phyloP scores from a whole-genome alignment of 345 rosid species.

The Turritis glabra region DNA sequence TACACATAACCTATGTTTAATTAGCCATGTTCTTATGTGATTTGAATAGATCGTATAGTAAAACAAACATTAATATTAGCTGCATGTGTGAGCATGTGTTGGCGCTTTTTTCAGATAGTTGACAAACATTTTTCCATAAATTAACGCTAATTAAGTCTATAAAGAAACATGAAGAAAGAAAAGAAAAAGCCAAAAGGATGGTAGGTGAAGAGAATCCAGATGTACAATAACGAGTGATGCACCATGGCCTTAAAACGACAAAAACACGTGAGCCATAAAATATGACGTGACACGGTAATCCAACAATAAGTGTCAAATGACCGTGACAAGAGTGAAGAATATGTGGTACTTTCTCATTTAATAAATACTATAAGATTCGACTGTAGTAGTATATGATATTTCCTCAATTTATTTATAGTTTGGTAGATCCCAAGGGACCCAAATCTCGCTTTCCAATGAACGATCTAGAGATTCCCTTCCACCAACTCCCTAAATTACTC shows the following conservation, averaged over 20 bases:
- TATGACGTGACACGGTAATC: slow-evolving; percentile 4
- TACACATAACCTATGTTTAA: too few relatives aligned
- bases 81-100: too few relatives aligned
- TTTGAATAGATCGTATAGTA: too few relatives aligned
- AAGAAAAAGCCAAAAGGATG: not conserved
- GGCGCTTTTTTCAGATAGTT: too few relatives aligned
- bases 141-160: not conserved
- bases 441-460: slow-evolving; percentile 10
- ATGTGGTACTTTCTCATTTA: not conserved
- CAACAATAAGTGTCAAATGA: not conserved
- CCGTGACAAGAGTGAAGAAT: slow-evolving; percentile 11
- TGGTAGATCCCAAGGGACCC: slow-evolving; percentile 35
- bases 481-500: slow-evolving; percentile 18
- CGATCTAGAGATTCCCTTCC: slow-evolving; percentile 39
- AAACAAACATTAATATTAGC: too few relatives aligned
- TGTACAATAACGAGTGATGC: slow-evolving; percentile 9
- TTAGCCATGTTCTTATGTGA: too few relatives aligned
- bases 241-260: slow-evolving; percentile 11
- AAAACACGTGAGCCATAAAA: slow-evolving; percentile 26
- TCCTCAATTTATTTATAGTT: not conserved
- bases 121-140: too few relatives aligned
- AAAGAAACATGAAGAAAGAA: not conserved
- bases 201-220: slow-evolving; percentile 26
- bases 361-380: slow-evolving; percentile 19
- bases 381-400: not conserved